Evolutionary conservation across 2,329 filamentous ascomycete genomes (phyloP), one percentile per base, ranked within the genome.

Genomic region (Diaporthe sp.): DNA sequence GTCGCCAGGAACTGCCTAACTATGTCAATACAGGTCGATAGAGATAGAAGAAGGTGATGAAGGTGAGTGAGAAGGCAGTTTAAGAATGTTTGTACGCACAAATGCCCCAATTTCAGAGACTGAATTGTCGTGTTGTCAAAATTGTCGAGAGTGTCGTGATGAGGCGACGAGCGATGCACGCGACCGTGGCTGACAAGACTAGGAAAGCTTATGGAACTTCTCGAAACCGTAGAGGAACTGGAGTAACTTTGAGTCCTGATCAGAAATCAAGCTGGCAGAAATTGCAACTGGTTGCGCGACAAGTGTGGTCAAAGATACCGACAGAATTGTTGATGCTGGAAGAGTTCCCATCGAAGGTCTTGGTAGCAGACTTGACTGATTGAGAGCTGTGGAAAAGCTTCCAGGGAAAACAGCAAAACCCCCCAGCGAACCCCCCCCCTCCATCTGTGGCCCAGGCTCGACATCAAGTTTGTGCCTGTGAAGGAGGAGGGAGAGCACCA

Each of bases 401-500:
- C 25, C 42, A 65, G 25, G 25, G 6, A 65, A 19, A 30, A 63
- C 8, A 32, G 27, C 59, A 19, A 13, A 51, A 51, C n/a, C n/a
- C n/a, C n/a, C n/a, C n/a, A n/a, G n/a, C n/a, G n/a, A 51, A 7
- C 15, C 44, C 15, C 13, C 27, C 30, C 32, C 63, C 15, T 39
- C 63, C 47, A 53, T 53, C 32, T 4, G 12, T 47, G 59, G 25
- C 39, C 32, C 63, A 50, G 22, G 44, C 47, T 30, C 37, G n/a
- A 37, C 8, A 51, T 9, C 15, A 39, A 17, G n/a, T 47, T 13
- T 30, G 47, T 39, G n/a, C 47, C 63, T 39, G 32, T 27, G 63
- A 39, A 68, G 63, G 63, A 68, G 47, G 63, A 53, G 47, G 63
- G 47, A 68, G 63, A 51, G 15, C 47, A 39, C 32, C 12, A 39